Conservation (phyloP, 805 yeast species). For the Torulaspora microellipsoides region DNA sequence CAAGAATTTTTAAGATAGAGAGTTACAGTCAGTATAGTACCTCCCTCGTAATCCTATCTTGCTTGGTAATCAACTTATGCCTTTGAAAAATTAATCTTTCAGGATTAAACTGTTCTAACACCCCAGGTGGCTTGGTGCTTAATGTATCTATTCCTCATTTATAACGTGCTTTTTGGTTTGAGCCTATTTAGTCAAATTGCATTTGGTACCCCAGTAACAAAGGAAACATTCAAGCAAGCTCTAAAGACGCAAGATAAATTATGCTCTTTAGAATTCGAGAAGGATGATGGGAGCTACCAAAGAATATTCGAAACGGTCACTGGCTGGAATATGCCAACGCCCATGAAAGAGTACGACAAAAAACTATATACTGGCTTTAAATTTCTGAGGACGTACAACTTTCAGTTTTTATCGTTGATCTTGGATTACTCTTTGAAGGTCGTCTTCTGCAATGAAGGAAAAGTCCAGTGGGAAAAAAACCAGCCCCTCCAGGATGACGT, state of each 20-base stretch:
- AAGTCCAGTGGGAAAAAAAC: slow-evolving; percentile 40
- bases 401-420: slow-evolving; percentile 38
- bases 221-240: slow-evolving; percentile 2
- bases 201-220: slow-evolving; percentile 1
- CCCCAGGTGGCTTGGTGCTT: too few relatives aligned
- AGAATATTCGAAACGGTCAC: slow-evolving; percentile 14
- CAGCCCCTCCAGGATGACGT: slow-evolving; percentile 38
- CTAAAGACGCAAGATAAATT: slow-evolving; percentile 20
- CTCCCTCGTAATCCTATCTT: too few relatives aligned
- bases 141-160: too few relatives aligned
- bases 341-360: slow-evolving; percentile 27
- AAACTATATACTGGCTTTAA: slow-evolving; percentile 53
- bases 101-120: too few relatives aligned
- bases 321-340: slow-evolving; percentile 27
- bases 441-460: slow-evolving; percentile 50
- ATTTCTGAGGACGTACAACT: slow-evolving; percentile 45
- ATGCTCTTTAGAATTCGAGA: slow-evolving; percentile 20
- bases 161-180: too few relatives aligned
- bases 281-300: slow-evolving; percentile 16
- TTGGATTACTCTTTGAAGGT: slow-evolving; percentile 43
- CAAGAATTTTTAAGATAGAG: not conserved
- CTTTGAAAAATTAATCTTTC: too few relatives aligned
- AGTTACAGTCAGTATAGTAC: not conserved
- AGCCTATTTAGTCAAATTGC: too few relatives aligned
- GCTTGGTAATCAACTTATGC: too few relatives aligned